Conservation (phyloP, 768 basidiomycete genomes). For the Imleria badia region DNA sequence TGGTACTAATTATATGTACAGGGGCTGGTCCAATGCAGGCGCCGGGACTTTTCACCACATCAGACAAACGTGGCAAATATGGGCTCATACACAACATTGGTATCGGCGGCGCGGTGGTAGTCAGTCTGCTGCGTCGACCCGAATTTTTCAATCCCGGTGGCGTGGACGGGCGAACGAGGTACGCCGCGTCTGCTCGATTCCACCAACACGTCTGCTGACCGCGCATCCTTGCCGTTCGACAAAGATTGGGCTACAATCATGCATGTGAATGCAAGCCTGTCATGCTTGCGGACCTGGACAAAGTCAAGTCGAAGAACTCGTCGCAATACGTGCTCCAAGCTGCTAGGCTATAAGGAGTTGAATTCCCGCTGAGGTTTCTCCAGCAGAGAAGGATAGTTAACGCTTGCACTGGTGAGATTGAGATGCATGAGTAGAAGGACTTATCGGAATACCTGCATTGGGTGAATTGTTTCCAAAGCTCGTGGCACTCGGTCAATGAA, state of each 20-base stretch:
- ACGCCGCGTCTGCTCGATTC: conserved; percentile 12
- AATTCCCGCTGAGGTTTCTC: background rate
- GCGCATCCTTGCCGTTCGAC: background rate
- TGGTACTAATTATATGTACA: conserved; percentile 19
- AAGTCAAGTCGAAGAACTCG: conserved; percentile 68
- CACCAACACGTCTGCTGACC: background rate
- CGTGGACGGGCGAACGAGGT: conserved; percentile 66
- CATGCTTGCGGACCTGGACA: conserved; percentile 64
- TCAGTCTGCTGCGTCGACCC: conserved; percentile 72
- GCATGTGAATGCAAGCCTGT: conserved; percentile 64
- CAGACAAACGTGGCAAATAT: conserved; percentile 71
- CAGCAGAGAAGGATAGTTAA: too few species aligned
- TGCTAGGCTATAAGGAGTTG: conserved; percentile 40
- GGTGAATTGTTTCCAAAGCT: too few species aligned
- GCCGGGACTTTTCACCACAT: conserved; percentile 58
- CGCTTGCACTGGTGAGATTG: too few species aligned
- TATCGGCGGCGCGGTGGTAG: conserved; percentile 77
- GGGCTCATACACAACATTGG: conserved; percentile 85
- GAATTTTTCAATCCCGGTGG: conserved; percentile 73
- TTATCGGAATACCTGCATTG: too few species aligned
- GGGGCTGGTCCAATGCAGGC: conserved; percentile 88
- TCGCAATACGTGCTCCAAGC: conserved; percentile 44
- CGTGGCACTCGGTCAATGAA: too few species aligned
- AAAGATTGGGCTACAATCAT: conserved; percentile 79
- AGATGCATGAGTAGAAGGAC: too few species aligned